phyloP scores from a whole-genome alignment of 2,329 filamentous ascomycete species.

The Lachnellula arida region DNA sequence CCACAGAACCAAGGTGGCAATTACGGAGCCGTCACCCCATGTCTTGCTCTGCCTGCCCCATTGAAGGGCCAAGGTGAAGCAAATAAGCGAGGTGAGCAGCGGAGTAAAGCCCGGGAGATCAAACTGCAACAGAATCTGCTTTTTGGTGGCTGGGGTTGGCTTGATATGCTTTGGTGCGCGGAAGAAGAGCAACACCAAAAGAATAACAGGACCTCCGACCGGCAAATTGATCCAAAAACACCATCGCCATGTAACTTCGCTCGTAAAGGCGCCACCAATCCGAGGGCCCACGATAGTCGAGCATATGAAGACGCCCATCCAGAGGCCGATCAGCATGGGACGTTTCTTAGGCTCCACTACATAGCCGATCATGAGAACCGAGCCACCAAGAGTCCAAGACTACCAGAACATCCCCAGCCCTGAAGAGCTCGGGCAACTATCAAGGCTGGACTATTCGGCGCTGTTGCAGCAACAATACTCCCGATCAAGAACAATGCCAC shows the following conservation, averaged over 20 bases:
- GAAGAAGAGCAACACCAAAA: constrained; percentile 36
- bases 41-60: constrained; percentile 39
- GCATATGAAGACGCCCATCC: constrained; percentile 18
- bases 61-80: constrained; percentile 40
- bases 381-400: constrained; percentile 34
- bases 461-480: constrained; percentile 24
- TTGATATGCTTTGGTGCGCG: constrained; percentile 34
- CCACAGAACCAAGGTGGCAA: constrained; percentile 37
- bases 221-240: constrained; percentile 36
- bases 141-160: constrained; percentile 31
- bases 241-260: constrained; percentile 34
- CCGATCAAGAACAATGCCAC: constrained; percentile 29
- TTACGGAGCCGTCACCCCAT: constrained; percentile 37
- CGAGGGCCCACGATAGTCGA: constrained; percentile 25
- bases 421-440: constrained; percentile 29
- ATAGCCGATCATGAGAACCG: constrained; percentile 38
- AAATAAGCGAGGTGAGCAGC: constrained; percentile 38
- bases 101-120: constrained; percentile 40
- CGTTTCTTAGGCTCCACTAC: constrained; percentile 26
- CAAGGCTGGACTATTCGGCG: constrained; percentile 25
- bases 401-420: constrained; percentile 23
- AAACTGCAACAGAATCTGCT: constrained; percentile 41
- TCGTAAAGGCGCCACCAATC: constrained; percentile 30
- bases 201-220: constrained; percentile 30
- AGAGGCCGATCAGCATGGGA: constrained; percentile 26